A percentile compares a stretch with the other conserved stretches of the same genome.
Evolutionary conservation across 2,329 filamentous ascomycete genomes (phyloP).

Genomic region (Diatrype stigma): DNA sequence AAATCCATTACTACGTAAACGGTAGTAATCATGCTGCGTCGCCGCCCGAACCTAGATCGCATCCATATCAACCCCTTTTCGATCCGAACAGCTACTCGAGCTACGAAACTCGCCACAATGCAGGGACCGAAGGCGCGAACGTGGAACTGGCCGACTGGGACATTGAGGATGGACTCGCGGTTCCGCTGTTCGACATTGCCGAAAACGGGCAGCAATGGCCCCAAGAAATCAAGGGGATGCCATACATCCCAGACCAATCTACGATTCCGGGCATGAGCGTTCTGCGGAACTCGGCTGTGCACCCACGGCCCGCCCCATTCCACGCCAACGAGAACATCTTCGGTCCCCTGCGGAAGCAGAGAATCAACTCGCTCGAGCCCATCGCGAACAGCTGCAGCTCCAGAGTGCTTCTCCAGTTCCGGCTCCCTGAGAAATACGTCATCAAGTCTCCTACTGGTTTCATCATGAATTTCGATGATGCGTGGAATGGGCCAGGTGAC

Average conservation of each 20-base stretch:
- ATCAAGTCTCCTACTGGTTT: background rate
- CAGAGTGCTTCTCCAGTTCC: background rate
- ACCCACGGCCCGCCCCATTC: background rate
- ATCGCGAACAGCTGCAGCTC: background rate
- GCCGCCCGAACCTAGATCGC: too few relatives aligned
- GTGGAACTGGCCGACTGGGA: too few relatives aligned
- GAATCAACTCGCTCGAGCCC: background rate
- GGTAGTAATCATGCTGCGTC: too few relatives aligned
- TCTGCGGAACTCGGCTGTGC: background rate
- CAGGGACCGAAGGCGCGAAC: too few relatives aligned
- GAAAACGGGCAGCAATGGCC: too few relatives aligned
- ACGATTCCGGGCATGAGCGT: background rate
- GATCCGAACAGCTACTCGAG: too few relatives aligned
- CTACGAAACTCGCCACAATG: too few relatives aligned
- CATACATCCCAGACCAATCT: background rate
- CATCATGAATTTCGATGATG: slow-evolving; percentile 1
- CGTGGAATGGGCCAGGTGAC: background rate
- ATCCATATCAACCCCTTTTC: too few relatives aligned
- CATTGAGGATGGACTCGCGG: too few relatives aligned
- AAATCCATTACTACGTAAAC: too few relatives aligned
- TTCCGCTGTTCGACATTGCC: too few relatives aligned
- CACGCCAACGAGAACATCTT: background rate
- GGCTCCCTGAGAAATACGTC: background rate
- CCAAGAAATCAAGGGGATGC: too few relatives aligned
- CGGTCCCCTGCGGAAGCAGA: background rate